Evolutionary conservation across 2,329 filamentous ascomycete genomes (phyloP).

Genomic region (Dothidotthia symphoricarpi): DNA sequence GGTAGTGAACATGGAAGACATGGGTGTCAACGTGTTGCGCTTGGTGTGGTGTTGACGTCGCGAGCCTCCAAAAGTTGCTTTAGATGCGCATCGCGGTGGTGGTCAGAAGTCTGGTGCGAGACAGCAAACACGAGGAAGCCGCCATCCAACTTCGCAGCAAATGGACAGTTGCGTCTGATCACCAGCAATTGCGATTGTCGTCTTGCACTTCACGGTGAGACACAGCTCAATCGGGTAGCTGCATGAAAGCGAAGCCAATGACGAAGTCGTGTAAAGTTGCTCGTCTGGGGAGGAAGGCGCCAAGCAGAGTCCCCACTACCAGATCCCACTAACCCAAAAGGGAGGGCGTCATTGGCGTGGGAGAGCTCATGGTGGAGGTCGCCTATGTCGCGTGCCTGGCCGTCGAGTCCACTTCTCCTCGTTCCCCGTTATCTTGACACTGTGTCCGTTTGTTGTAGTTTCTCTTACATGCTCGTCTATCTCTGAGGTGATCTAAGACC

Average conservation of each 20-base stretch:
- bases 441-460: conserved; percentile 13
- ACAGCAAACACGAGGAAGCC: conserved; percentile 1
- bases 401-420: conserved; percentile 17
- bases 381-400: conserved; percentile 38
- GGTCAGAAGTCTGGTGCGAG: conserved; percentile 4
- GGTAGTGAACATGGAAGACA: conserved; percentile 29
- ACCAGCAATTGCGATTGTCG: conserved; percentile 1
- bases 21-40: conserved; percentile 23
- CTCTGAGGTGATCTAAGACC: conserved; percentile 4
- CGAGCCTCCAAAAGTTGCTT: conserved; percentile 5
- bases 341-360: conserved; percentile 21
- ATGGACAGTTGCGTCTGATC: neutral
- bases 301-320: conserved; percentile 16
- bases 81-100: conserved; percentile 23
- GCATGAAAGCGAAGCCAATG: conserved; percentile 8
- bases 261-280: conserved; percentile 19
- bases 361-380: conserved; percentile 33
- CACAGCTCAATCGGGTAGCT: too few species aligned
- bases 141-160: conserved; percentile 1
- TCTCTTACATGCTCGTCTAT: conserved; percentile 8
- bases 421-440: conserved; percentile 19
- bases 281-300: conserved; percentile 8
- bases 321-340: conserved; percentile 19
- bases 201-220: conserved; percentile 1
- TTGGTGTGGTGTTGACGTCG: conserved; percentile 10